Conservation (phyloP, 1,284 basidiomycete species). For the Thelephora terrestris region DNA sequence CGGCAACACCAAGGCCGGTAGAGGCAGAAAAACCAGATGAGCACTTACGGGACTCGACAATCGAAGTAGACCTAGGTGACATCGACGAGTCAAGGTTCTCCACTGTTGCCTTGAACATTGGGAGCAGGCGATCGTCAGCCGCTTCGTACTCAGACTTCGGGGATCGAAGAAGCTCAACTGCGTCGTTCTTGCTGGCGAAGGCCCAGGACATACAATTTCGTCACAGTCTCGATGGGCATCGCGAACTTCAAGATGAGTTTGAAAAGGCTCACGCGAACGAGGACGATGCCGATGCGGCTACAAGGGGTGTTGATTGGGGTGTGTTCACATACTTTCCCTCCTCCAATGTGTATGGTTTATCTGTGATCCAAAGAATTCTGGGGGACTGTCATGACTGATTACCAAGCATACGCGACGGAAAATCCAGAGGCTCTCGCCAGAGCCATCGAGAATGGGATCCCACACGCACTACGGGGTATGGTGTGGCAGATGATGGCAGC, state of each 20-base stretch:
- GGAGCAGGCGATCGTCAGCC: background rate
- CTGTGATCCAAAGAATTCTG: constrained; percentile 76
- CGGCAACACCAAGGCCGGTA: background rate
- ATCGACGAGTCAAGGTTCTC: constrained; percentile 1
- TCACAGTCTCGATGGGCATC: constrained; percentile 49
- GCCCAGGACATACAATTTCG: background rate
- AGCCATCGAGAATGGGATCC: constrained; percentile 92
- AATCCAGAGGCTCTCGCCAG: constrained; percentile 72
- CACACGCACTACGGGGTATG: constrained; percentile 80
- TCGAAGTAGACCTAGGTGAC: background rate
- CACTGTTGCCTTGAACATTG: background rate
- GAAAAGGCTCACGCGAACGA: constrained; percentile 40
- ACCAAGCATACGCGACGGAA: constrained; percentile 73
- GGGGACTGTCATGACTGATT: constrained; percentile 91
- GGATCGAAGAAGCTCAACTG: background rate
- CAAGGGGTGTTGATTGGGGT: constrained; percentile 64
- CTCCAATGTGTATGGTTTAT: constrained; percentile 5
- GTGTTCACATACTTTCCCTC: constrained; percentile 20
- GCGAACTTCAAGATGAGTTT: constrained; percentile 63
- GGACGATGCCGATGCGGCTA: constrained; percentile 25
- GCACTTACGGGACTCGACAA: background rate
- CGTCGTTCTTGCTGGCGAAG: background rate
- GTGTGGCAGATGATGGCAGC: constrained; percentile 98
- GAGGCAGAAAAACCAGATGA: too few relatives aligned
- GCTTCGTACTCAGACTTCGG: background rate